A percentile compares a stretch with the other conserved stretches of the same genome.
Evolutionary conservation across 805 yeast genomes (phyloP).

Genomic region (Wickerhamomyces sydowiorum): DNA sequence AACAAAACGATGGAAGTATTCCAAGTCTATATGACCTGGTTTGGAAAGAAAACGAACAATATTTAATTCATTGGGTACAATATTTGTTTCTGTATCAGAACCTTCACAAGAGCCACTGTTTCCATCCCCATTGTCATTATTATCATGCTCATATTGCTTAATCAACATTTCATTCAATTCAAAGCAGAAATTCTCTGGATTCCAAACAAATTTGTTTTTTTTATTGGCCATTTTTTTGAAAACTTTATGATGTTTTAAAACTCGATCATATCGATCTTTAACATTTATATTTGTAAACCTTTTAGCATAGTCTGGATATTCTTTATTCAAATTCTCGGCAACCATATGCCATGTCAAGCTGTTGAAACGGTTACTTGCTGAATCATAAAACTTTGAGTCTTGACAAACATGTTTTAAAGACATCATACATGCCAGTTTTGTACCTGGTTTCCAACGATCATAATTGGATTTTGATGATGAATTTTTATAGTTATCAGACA

Average conservation of each 20-base stretch:
- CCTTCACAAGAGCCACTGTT: neutral
- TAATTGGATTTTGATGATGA: conserved; percentile 18
- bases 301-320: conserved; percentile 20
- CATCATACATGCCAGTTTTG: conserved; percentile 23
- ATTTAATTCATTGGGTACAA: conserved; percentile 9
- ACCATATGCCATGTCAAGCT: conserved; percentile 21
- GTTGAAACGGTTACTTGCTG: conserved; percentile 8
- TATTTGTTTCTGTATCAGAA: neutral
- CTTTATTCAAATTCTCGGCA: conserved; percentile 21
- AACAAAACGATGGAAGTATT: conserved; percentile 21
- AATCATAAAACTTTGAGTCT: conserved; percentile 17
- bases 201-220: conserved; percentile 18
- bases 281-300: conserved; percentile 23
- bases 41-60: conserved; percentile 16
- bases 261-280: conserved; percentile 22
- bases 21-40: conserved; percentile 21
- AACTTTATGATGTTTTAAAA: conserved; percentile 20
- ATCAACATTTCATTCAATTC: conserved; percentile 10
- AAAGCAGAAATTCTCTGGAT: conserved; percentile 15
- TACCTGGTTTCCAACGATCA: conserved; percentile 24
- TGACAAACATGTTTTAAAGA: conserved; percentile 11
- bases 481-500: neutral
- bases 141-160: conserved; percentile 8
- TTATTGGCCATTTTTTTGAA: conserved; percentile 18
- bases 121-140: neutral